Evolutionary conservation across 306 rosid genomes (phyloP).

Genomic region (Vigna radiata): DNA sequence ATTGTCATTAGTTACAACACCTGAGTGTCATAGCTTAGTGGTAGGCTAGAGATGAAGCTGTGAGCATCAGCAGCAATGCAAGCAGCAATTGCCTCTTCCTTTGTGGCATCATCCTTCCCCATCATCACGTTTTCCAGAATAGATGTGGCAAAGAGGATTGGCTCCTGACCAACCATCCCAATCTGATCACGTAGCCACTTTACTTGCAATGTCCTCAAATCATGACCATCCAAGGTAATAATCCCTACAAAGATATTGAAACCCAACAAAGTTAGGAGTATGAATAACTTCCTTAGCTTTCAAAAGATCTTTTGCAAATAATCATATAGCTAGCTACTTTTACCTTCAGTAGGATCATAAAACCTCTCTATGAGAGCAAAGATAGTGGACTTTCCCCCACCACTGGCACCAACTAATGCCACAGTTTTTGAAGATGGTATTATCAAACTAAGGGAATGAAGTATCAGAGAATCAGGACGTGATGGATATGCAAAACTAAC

Average conservation of each 20-base stretch:
- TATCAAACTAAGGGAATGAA: slow-evolving; percentile 65
- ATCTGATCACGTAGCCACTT: slow-evolving; percentile 88
- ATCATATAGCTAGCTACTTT: not conserved
- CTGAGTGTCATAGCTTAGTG: slow-evolving; percentile 88
- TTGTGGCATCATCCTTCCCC: slow-evolving; percentile 85
- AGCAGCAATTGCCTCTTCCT: slow-evolving; percentile 81
- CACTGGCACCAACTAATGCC: slow-evolving; percentile 88
- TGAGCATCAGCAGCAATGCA: slow-evolving; percentile 87
- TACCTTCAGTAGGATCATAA: slow-evolving; percentile 82
- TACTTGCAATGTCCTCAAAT: slow-evolving; percentile 74
- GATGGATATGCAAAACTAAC: slow-evolving; percentile 80
- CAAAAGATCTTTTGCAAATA: not conserved
- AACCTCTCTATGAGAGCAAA: slow-evolving; percentile 92
- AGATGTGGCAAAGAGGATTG: slow-evolving; percentile 80
- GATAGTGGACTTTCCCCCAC: slow-evolving; percentile 93
- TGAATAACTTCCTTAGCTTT: not conserved
- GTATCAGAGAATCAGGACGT: slow-evolving; percentile 68
- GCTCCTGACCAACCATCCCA: slow-evolving; percentile 96
- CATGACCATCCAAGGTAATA: slow-evolving; percentile 82
- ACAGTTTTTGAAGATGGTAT: slow-evolving; percentile 74
- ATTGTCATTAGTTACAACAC: slow-evolving; percentile 40
- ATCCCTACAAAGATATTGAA: slow-evolving; percentile 57
- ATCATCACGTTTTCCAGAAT: slow-evolving; percentile 86
- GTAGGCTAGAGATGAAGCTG: slow-evolving; percentile 73
- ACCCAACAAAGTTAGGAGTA: slow-evolving; percentile 29